Percentiles rank a stretch among this genome's conserved stretches.
These are phyloP conservation scores for Populus trichocarpa DNA, from an alignment of 441 rosid species.

Conservation along the genomic window DNA sequence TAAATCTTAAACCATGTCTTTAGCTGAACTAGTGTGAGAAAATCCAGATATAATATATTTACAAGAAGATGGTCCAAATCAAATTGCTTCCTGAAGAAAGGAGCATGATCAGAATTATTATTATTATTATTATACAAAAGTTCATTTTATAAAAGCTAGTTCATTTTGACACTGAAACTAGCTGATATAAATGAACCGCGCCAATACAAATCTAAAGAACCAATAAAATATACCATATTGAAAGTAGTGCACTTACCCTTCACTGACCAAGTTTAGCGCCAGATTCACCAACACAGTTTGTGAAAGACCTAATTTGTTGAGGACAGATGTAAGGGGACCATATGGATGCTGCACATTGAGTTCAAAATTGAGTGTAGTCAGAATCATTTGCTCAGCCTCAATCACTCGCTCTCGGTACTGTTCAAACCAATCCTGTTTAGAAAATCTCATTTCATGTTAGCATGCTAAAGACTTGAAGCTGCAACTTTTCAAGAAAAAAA, in stretches of 20 bases:
- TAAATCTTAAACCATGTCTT: slow-evolving; percentile 19
- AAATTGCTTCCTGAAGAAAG: slow-evolving; percentile 29
- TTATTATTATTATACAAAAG: slow-evolving; percentile 1
- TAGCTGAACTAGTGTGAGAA: slow-evolving; percentile 20
- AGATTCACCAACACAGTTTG: slow-evolving; percentile 60
- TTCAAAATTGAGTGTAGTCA: slow-evolving; percentile 76
- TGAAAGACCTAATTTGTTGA: slow-evolving; percentile 67
- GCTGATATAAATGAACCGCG: slow-evolving; percentile 16
- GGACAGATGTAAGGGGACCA: slow-evolving; percentile 57
- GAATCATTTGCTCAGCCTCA: slow-evolving; percentile 75
- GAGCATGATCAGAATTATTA: slow-evolving; percentile 21
- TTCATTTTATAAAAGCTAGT: slow-evolving; percentile 14
- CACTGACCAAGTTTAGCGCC: slow-evolving; percentile 77
- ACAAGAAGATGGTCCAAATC: slow-evolving; percentile 17
- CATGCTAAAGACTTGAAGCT: background rate
- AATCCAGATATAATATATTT: slow-evolving; percentile 8
- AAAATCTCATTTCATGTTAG: slow-evolving; percentile 23
- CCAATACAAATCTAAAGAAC: slow-evolving; percentile 20
- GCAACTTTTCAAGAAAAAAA: background rate
- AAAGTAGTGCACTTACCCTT: slow-evolving; percentile 55
- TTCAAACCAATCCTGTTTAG: slow-evolving; percentile 76
- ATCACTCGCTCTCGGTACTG: slow-evolving; percentile 62
- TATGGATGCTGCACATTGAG: slow-evolving; percentile 76
- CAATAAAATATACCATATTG: slow-evolving; percentile 7
- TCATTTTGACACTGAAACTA: slow-evolving; percentile 20